Base-by-base conservation (phyloP, 441 rosid genomes). In the Pelargonium citronellum region DNA sequence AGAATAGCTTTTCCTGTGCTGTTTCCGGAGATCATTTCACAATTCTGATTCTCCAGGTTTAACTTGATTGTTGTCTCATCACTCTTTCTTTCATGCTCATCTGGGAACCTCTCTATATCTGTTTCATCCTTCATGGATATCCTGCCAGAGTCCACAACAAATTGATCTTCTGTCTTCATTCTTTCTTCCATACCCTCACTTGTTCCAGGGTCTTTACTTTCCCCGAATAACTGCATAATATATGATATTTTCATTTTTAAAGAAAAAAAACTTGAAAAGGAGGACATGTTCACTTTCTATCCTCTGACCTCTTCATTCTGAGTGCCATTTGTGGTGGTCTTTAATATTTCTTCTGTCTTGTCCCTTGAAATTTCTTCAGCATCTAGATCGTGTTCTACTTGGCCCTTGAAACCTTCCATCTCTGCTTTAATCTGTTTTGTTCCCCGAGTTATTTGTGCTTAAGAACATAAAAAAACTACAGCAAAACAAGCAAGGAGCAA, bases 391-490 rank as follows among this genome's bases (percentile, higher is more conserved):
- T 70, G 57, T 64, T 75, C 84, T 65, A 69, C 58, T 34, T 46
- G 22, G 16, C 74, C 74, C 69, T 80, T 74, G 11, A 47, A 43
- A 4, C n/a, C 72, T 17, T 79, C 73, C 67, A 71, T 74, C 55
- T 75, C 79, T 76, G 75, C 79, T 41, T 49, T 69, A 46, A 69
- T 58, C 86, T 86, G 83, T 72, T 73, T 7, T 20, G 43, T 61
- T 22, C 7, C 51, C n/a, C 4, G 64, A 20, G 64, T 61, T 61
- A 61, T 22, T 58, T 58, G 15, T 61, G 39, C 39, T 22, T 34
- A 24, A 60, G 71, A 65, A 67, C 70, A 22, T 55, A 51, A 67
- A n/a, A n/a, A 16, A 39, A 27, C 68, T 51, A 8, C 11, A 43
- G 61, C 27, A 39, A 78, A 66, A 43, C 7, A n/a, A 49, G 17